phyloP scores from a whole-genome alignment of 225 moss, liverwort and hornwort genomes.

The Anthoceros angustus region DNA sequence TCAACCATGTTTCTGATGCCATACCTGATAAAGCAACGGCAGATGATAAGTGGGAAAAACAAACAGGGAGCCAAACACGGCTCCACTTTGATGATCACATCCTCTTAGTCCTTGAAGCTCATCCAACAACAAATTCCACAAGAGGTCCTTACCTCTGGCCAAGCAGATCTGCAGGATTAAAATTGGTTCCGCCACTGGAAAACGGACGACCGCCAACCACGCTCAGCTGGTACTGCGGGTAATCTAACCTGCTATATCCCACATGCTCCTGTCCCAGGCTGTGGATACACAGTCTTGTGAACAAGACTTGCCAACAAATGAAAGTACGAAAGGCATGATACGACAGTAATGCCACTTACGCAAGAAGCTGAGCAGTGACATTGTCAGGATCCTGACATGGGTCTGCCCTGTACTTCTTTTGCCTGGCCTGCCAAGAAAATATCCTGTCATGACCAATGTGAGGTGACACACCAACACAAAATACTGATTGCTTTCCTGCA shows the following conservation, averaged over 20 bases:
- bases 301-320: background rate
- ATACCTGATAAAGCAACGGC: constrained; percentile 27
- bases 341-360: background rate
- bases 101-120: background rate
- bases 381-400: background rate
- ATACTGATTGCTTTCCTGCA: background rate
- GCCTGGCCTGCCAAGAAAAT: constrained; percentile 1
- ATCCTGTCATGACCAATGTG: background rate
- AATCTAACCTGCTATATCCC: constrained; percentile 59
- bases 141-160: constrained; percentile 9
- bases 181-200: constrained; percentile 41
- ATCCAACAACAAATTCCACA: background rate
- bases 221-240: constrained; percentile 40
- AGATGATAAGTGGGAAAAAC: background rate
- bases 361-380: background rate
- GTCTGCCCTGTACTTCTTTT: background rate
- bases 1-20: constrained; percentile 42
- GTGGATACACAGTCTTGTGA: background rate
- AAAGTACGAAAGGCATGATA: background rate
- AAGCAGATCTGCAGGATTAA: constrained; percentile 16
- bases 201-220: constrained; percentile 88
- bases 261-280: constrained; percentile 76
- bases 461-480: no score
- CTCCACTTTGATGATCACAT: no score
- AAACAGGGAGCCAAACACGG: no score